Evolutionary conservation across 768 basidiomycete genomes (phyloP), one percentile per base, ranked within the genome.

Genomic region (Amanita subjunquillea): DNA sequence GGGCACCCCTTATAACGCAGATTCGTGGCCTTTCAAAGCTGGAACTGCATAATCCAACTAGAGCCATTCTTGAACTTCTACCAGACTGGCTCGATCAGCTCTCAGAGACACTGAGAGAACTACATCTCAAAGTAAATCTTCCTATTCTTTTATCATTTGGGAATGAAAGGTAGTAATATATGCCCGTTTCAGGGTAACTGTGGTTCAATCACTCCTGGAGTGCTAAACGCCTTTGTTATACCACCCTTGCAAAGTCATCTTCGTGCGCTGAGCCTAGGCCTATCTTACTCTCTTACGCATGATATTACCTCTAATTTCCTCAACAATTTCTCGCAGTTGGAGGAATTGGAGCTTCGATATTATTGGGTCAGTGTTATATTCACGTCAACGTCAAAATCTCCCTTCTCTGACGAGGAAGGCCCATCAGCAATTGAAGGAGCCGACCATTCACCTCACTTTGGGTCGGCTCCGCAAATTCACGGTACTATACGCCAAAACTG

Each of bases 151-250:
- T 37, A 32, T 37, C 12, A 12, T 29, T 25, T 60, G 3, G 25
- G 41, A 42, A 22, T 10, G 20, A 17, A 27, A 23, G 43, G 10
- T 13, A 32, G 39, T 23, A 9, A 3, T 50, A 25, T 23, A 23
- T 15, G 12, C 22, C 13, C 23, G 4, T 39, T 54, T 22, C 43
- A 83, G 80, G 70, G 69, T 30, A 77, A 82, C 50, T 84, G 82
- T 58, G 80, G 81, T 5, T 84, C 81, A 4, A 67, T 84, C 13
- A 83, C 82, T 0, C 82, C 80, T 8, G 80, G 80, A 0, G 76
- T 82, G 2, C 64, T 84, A 3, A 71, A 65, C 17, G 68, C 71
- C 0, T 63, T 80, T 48, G 23, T 38, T 25, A 9, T 70, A 4
- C 74, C 76, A 0, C 65, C 68, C 30, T 49, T 79, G 1, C 54